These are phyloP conservation scores for Kwoniella sp. DNA, from an alignment of 768 basidiomycete species.

Conservation along the genomic window DNA sequence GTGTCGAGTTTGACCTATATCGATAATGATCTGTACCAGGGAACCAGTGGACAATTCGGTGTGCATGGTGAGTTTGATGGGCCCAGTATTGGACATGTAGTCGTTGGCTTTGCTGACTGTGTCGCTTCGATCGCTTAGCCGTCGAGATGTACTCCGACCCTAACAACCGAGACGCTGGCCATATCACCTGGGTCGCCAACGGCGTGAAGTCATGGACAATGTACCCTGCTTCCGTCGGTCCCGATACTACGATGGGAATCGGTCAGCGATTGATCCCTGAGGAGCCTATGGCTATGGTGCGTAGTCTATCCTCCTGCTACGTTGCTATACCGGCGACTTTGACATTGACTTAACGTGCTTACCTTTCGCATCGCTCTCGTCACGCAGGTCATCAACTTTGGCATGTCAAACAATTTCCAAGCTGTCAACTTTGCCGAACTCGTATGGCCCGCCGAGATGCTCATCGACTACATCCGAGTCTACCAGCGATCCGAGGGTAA, in stretches of 20 bases:
- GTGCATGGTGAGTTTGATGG: constrained; percentile 40
- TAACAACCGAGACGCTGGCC: constrained; percentile 67
- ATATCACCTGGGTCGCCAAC: constrained; percentile 79
- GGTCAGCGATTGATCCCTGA: constrained; percentile 72
- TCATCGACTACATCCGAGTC: constrained; percentile 75
- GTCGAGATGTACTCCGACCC: constrained; percentile 81
- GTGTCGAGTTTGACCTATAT: constrained; percentile 37
- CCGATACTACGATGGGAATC: constrained; percentile 66
- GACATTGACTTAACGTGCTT: too few species aligned
- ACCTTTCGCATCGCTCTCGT: not conserved
- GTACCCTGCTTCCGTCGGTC: constrained; percentile 66
- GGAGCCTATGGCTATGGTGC: constrained; percentile 77
- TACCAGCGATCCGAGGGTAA: constrained; percentile 69
- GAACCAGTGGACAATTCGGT: constrained; percentile 21
- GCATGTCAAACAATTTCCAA: constrained; percentile 55
- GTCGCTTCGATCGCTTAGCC: constrained; percentile 51
- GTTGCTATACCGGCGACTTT: not conserved
- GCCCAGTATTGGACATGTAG: too few species aligned
- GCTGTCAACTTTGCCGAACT: constrained; percentile 61
- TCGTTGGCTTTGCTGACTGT: not conserved
- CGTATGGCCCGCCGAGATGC: constrained; percentile 76
- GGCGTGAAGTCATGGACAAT: constrained; percentile 72
- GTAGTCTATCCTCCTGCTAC: not conserved
- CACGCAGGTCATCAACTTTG: constrained; percentile 65
- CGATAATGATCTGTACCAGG: constrained; percentile 24